Evolutionary conservation across 1,284 basidiomycete species (phyloP), one percentile per base, ranked within the genome.

Genomic region (Apiotrichum domesticum): DNA sequence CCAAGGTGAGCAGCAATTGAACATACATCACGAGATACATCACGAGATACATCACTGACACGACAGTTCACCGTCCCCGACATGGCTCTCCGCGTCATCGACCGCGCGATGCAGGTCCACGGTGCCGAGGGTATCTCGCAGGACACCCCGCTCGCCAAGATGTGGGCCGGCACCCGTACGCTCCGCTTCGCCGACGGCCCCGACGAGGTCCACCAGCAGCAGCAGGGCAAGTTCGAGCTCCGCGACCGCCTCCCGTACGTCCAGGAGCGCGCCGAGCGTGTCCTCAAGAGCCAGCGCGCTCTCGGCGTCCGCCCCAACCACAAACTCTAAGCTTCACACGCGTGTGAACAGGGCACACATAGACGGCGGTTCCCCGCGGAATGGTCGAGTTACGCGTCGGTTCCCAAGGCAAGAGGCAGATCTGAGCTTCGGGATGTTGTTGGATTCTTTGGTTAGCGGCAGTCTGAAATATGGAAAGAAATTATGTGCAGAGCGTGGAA

Each of bases 71-170:
- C 91, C 46, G 91, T 98, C 5, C 93, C 94, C 33, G 82, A 82
- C 0, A 89, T 95, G 85, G 92, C 93, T 0, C 81, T 90, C 53
- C 79, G 81, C 35, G 87, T 98, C 55, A 82, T 98, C 53, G 96
- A 98, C 79, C 85, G 91, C 41, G 88, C 92, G 1, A 98, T 98
- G 62, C 95, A 98, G 80, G 82, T 87, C 0, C 90, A 90, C 71
- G 95, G 95, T 56, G 95, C 92, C 32, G 95, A 97, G 78, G 95
- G 95, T 57, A 79, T 98, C 54, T 90, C 83, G 51, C 92, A 96
- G 77, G 95, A 98, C 69, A 86, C 87, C 48, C 83, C 85, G 34
- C 82, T 98, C 39, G 92, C 95, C 0, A 72, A 77, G 52, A 82
- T 83, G 61, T 98, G 85, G 80, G 88, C 90, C 35, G 83, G 83